Base-by-base conservation (phyloP, 306 rosid species). In the Hylodesmum podocarpum region DNA sequence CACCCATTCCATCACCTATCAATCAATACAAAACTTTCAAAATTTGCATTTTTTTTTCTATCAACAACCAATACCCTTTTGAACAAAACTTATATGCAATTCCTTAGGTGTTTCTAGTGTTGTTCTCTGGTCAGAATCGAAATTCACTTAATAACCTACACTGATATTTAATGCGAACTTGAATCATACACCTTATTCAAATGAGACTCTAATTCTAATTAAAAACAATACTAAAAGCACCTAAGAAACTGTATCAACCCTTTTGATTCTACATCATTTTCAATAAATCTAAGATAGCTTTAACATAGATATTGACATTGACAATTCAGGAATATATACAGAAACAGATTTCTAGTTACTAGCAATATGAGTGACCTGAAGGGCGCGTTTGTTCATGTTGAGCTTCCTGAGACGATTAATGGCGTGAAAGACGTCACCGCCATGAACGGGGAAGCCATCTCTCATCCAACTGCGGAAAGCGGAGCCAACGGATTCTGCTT, bases 1-100 rank as follows among this genome's bases (percentile, higher is more conserved):
- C 86, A 91, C 90, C 97, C 99, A 95, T 80, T 92, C 97, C 99
- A 91, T 92, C 29, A 89, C 96, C 97, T 95, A 87, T 73, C 77
- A 77, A 83, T 64, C 31, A 65, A 65, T 3, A 65, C 49, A 77
- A 29, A 55, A 39, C 6, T 9, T 29, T 7, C 25, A 29, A 33
- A 33, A 18, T 36, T 27, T 40, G 21, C 63, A 69, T 6, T 75
- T 0, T 63, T 8, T 69, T 53, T 59, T 41, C 31, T 29, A 41
- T 24, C 57, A 29, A 69, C 43, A 69, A 11, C 19, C 10, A 61
- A 59, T 6, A 25, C 58, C 50, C 31, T 69, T 68, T 59, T 61
- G 41, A 33, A n/a, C n/a, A n/a, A n/a, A n/a, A n/a, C n/a, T n/a
- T n/a, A n/a, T n/a, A n/a, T n/a, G n/a, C n/a, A n/a, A n/a, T n/a